Base-by-base conservation (phyloP, 2,329 filamentous ascomycete genomes). In the Trichoderma citrinoviride region DNA sequence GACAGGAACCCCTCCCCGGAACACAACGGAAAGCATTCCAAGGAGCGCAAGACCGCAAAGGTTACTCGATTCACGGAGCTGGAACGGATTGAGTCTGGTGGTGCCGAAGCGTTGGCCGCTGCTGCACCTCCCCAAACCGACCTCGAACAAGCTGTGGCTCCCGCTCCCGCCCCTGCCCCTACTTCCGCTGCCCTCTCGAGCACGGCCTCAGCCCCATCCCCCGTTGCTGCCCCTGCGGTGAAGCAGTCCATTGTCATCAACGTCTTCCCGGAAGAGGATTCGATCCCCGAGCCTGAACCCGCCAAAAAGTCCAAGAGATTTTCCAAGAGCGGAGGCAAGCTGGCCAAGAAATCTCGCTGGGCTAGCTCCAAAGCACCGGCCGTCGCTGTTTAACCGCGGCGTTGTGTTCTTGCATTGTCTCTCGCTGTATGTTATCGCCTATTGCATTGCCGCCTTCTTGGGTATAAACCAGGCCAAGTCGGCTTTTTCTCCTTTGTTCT, bases 51-150 rank as follows among this genome's bases (percentile, higher is more conserved):
- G 60, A 64, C 43, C n/a, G 41, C 68, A 53, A 70, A 70, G 61
- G 65, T 67, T 23, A 68, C 70, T n/a, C 68, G 71, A n/a, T 73
- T 76, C 61, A 68, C 71, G 1, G 75, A 76, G 50, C 60, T 75
- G 17, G 73, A 74, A 54, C 70, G 70, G 7, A 75, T 77, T 55
- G 68, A 73, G n/a, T 72, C 75, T 3, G 65, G 70, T 53, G 47
- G 70, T 53, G 47, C 71, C 1, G 70, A 69, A 56, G 21, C 67
- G 49, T n/a, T 60, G 60, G 15, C n/a, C n/a, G n/a, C 43, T n/a
- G 40, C 37, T 29, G 58, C 25, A 15, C 21, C 29, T 7, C 33
- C 46, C 8, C 15, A 57, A 6, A 25, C 19, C 2, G 50, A 49
- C 8, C 29, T 10, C 29, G 15, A 41, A 21, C 17, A 21, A 19